Conservation (phyloP, 2,329 filamentous ascomycete species). For the Trichoderma sp. region DNA sequence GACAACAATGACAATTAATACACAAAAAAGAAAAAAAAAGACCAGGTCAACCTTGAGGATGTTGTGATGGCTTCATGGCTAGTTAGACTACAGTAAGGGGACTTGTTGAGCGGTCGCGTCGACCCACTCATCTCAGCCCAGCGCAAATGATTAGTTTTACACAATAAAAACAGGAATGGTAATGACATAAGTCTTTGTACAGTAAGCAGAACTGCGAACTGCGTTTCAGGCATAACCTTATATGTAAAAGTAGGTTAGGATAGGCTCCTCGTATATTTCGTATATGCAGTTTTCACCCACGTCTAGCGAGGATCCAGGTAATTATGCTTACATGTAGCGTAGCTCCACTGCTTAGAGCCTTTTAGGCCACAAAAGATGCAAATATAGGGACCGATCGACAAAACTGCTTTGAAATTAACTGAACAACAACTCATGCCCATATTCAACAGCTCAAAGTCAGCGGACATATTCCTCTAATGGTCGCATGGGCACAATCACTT, state of each 20-base stretch:
- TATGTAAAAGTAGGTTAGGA: neutral
- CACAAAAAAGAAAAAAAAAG: no score
- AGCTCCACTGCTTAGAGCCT: neutral
- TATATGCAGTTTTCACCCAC: conserved; percentile 3
- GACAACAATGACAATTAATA: no score
- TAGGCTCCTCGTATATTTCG: conserved; percentile 24
- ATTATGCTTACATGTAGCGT: neutral
- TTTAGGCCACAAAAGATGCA: neutral
- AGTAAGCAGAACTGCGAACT: neutral
- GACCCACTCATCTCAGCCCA: no score
- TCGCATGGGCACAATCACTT: neutral
- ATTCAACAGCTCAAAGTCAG: neutral
- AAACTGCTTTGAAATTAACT: neutral
- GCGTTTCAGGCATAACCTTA: neutral
- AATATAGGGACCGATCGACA: neutral
- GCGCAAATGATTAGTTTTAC: no score
- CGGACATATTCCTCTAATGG: neutral
- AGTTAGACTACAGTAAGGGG: no score
- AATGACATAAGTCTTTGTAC: neutral
- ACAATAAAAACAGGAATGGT: neutral
- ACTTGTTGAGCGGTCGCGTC: no score
- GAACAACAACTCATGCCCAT: neutral
- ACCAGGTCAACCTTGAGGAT: no score
- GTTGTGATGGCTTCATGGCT: no score
- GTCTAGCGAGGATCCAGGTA: neutral